These are phyloP conservation scores for Pleurotus sapidus DNA, from an alignment of 768 basidiomycete genomes.

Conservation along the genomic window DNA sequence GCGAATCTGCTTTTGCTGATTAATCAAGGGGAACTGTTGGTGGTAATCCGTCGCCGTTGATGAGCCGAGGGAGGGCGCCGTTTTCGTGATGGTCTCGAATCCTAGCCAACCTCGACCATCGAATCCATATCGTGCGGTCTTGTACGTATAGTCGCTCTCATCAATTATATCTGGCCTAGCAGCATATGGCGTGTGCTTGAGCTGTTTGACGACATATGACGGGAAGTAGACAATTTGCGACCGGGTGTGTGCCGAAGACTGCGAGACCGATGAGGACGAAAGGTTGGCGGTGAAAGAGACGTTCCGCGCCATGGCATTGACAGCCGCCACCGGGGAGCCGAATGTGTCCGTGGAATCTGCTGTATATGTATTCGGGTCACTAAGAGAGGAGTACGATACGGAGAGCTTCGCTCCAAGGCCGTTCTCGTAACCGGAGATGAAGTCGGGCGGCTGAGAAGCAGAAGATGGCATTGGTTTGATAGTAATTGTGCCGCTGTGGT, in stretches of 20 bases:
- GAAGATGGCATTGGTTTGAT: background rate
- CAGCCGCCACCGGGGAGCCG: constrained; percentile 5
- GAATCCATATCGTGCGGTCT: constrained; percentile 10
- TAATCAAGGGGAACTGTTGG: constrained; percentile 10
- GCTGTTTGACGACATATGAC: constrained; percentile 11
- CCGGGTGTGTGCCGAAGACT: constrained; percentile 6
- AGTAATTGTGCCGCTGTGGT: background rate
- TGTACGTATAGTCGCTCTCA: constrained; percentile 11
- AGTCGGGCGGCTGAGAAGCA: background rate
- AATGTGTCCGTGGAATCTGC: background rate
- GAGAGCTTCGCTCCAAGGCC: constrained; percentile 1
- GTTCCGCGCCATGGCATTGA: constrained; percentile 12
- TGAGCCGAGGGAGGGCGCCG: constrained; percentile 6
- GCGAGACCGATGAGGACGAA: constrained; percentile 8
- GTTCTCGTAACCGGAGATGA: background rate
- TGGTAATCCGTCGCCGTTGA: constrained; percentile 7
- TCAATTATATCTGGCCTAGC: constrained; percentile 3
- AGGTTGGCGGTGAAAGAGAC: constrained; percentile 11
- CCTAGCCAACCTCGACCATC: constrained; percentile 13
- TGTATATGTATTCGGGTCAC: constrained; percentile 1
- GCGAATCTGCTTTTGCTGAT: constrained; percentile 2
- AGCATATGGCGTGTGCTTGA: constrained; percentile 9
- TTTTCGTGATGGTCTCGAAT: constrained; percentile 12
- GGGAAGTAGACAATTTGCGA: constrained; percentile 13
- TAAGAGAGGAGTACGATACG: background rate